phyloP scores from a whole-genome alignment of 2,329 filamentous ascomycete species.

The Calonectria montana region DNA sequence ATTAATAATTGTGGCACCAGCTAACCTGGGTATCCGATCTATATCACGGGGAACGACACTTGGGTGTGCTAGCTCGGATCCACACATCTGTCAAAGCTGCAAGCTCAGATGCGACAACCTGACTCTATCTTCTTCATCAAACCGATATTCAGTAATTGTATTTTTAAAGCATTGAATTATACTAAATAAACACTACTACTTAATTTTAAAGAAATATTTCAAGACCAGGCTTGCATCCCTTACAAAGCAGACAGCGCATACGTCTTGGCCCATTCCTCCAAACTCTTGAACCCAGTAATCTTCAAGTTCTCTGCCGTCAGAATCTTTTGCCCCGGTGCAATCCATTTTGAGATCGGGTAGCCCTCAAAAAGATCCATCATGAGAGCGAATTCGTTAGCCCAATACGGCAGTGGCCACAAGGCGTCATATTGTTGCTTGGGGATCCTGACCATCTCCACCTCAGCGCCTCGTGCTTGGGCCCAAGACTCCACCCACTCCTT shows the following conservation, averaged over 20 bases:
- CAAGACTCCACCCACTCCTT: conserved; percentile 3
- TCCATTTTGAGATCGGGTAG: background rate
- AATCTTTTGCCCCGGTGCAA: background rate
- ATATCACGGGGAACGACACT: too few species aligned
- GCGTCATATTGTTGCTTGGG: background rate
- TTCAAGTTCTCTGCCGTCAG: background rate
- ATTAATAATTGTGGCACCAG: too few species aligned
- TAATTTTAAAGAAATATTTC: too few species aligned
- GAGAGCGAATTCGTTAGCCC: background rate
- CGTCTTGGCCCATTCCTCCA: background rate
- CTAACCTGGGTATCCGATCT: too few species aligned
- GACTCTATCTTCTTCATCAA: too few species aligned
- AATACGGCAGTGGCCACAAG: background rate
- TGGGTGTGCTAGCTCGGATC: too few species aligned
- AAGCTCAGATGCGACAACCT: too few species aligned
- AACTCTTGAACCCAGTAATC: background rate
- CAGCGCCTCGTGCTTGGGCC: background rate
- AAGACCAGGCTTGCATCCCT: background rate
- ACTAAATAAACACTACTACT: too few species aligned
- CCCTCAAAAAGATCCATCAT: conserved; percentile 4
- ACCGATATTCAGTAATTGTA: too few species aligned
- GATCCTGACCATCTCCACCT: background rate
- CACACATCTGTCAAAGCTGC: too few species aligned
- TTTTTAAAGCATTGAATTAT: too few species aligned
- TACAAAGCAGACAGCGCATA: background rate